A percentile compares a stretch with the other conserved stretches of the same genome.
Conservation (phyloP, 2,329 filamentous ascomycete species). For the Penicillium sclerotigenum region DNA sequence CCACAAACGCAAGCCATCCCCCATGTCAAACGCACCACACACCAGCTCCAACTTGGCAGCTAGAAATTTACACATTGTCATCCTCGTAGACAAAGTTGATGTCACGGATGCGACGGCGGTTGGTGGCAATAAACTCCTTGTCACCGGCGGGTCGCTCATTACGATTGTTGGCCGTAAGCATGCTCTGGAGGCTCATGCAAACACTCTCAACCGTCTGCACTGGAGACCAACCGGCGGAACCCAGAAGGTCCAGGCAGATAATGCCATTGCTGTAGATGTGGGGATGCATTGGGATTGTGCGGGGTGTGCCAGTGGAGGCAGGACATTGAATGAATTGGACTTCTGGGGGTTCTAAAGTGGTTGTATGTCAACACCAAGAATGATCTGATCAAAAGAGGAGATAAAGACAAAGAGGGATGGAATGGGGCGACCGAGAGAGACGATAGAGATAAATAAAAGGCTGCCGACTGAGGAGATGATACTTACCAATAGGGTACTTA, state of each 20-base stretch:
- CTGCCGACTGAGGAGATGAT: background rate
- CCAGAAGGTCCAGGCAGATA: constrained; percentile 92
- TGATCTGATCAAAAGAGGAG: background rate
- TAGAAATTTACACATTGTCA: constrained; percentile 59
- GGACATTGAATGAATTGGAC: constrained; percentile 75
- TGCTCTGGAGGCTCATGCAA: constrained; percentile 96
- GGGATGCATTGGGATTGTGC: constrained; percentile 83
- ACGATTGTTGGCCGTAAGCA: constrained; percentile 92
- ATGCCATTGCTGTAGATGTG: constrained; percentile 99
- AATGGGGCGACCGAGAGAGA: background rate
- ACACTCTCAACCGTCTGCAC: constrained; percentile 97
- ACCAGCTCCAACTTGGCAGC: background rate
- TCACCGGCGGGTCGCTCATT: constrained; percentile 88
- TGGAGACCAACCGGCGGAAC: constrained; percentile 85
- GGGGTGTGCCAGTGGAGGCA: constrained; percentile 37
- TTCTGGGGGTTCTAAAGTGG: constrained; percentile 75
- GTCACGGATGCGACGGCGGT: constrained; percentile 75
- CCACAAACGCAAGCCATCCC: background rate
- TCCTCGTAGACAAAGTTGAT: constrained; percentile 96
- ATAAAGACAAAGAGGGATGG: background rate
- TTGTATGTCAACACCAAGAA: background rate
- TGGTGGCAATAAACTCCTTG: constrained; percentile 79
- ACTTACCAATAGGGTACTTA: constrained; percentile 83
- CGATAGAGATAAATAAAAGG: background rate
- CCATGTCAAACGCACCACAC: background rate